Evolutionary conservation across 768 basidiomycete species (phyloP).

Genomic region (Rhodosporidiobolus odoratus): DNA sequence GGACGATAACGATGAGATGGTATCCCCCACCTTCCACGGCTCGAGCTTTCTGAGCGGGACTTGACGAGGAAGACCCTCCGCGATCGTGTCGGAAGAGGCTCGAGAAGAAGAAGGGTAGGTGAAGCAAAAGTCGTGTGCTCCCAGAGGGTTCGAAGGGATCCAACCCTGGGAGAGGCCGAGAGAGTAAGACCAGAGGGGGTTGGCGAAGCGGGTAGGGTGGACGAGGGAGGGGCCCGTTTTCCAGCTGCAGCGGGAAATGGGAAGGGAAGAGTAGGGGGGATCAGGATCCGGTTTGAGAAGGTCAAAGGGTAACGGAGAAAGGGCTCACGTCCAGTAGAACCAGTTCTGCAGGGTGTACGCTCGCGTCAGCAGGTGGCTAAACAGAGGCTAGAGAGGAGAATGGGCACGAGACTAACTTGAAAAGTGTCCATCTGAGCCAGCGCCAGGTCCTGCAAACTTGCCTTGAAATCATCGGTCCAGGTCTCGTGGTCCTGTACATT

Average conservation of each 20-base stretch:
- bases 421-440: slow-evolving; percentile 87
- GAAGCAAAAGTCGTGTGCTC: slow-evolving; percentile 63
- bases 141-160: slow-evolving; percentile 84
- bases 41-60: neutral
- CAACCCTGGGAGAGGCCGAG: slow-evolving; percentile 84
- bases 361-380: neutral
- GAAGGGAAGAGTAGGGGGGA: neutral
- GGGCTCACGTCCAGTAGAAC: slow-evolving; percentile 94
- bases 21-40: slow-evolving; percentile 6
- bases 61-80: no score
- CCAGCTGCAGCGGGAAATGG: no score
- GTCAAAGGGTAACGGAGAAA: slow-evolving; percentile 43
- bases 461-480: slow-evolving; percentile 62
- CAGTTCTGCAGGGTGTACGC: slow-evolving; percentile 60
- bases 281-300: neutral
- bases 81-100: neutral
- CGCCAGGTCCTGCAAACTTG: slow-evolving; percentile 63
- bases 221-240: slow-evolving; percentile 21
- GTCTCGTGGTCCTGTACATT: slow-evolving; percentile 56
- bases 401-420: slow-evolving; percentile 55
- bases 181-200: slow-evolving; percentile 74
- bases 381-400: rapidly evolving
- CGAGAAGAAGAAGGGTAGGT: slow-evolving; percentile 17
- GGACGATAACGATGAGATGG: neutral
- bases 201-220: slow-evolving; percentile 8